phyloP scores from a whole-genome alignment of 2,329 filamentous ascomycete species.

The Epichloe coenophiala region DNA sequence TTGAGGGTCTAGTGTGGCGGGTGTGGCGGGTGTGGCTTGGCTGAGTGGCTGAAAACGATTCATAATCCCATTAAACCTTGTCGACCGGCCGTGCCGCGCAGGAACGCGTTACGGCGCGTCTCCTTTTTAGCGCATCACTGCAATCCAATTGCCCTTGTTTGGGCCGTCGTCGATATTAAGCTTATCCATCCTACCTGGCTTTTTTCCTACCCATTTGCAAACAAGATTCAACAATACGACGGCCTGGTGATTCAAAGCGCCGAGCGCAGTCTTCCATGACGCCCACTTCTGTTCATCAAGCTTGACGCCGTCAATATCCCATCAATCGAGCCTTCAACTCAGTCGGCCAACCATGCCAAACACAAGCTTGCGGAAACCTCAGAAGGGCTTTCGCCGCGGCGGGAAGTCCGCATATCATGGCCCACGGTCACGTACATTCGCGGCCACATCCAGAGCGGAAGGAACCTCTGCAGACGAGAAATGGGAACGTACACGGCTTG shows the following conservation, averaged over 20 bases:
- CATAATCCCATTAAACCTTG: slow-evolving; percentile 19
- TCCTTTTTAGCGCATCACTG: slow-evolving; percentile 9
- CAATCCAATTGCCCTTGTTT: background rate
- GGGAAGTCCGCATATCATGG: slow-evolving; percentile 60
- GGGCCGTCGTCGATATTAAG: background rate
- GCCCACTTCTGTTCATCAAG: slow-evolving; percentile 5
- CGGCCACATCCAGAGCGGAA: slow-evolving; percentile 66
- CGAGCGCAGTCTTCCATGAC: slow-evolving; percentile 9
- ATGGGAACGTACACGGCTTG: slow-evolving; percentile 70
- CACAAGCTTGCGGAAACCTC: slow-evolving; percentile 43
- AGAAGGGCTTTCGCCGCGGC: slow-evolving; percentile 55
- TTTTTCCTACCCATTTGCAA: background rate
- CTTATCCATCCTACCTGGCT: background rate
- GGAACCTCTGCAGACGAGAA: slow-evolving; percentile 87
- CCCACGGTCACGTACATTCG: slow-evolving; percentile 59
- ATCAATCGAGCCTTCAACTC: slow-evolving; percentile 9
- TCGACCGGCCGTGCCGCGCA: slow-evolving; percentile 14
- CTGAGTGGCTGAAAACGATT: slow-evolving; percentile 6
- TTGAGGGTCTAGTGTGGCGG: background rate
- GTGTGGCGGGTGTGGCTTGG: background rate
- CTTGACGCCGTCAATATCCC: slow-evolving; percentile 6
- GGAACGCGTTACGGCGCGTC: slow-evolving; percentile 21
- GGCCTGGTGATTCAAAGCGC: background rate
- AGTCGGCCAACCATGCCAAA: slow-evolving; percentile 35
- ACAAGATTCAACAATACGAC: background rate